A percentile compares a stretch with the other conserved stretches of the same genome.
Conservation (phyloP, 1,284 basidiomycete genomes). For the Ustilago xerochloae region DNA sequence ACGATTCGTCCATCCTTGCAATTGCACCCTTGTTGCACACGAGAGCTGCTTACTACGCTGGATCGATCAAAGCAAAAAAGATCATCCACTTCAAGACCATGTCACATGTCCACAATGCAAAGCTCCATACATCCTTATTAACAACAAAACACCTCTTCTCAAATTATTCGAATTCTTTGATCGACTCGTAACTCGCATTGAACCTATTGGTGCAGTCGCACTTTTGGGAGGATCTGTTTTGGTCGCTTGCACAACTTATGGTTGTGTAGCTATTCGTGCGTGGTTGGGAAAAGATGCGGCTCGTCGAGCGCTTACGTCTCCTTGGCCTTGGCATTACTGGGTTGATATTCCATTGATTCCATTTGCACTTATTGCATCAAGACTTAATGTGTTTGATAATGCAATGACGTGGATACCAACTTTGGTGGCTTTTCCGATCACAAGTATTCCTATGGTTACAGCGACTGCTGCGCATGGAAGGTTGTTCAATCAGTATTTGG, state of each 20-base stretch:
- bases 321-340: slow-evolving; percentile 63
- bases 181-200: slow-evolving; percentile 22
- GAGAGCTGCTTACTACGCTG: slow-evolving; percentile 56
- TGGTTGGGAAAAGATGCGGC: slow-evolving; percentile 51
- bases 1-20: slow-evolving; percentile 60
- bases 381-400: slow-evolving; percentile 55
- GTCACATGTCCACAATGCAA: slow-evolving; percentile 59
- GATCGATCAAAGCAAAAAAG: slow-evolving; percentile 50
- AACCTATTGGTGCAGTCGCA: slow-evolving; percentile 36
- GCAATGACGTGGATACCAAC: slow-evolving; percentile 60
- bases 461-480: slow-evolving; percentile 19
- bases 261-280: slow-evolving; percentile 53
- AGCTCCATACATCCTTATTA: slow-evolving; percentile 48
- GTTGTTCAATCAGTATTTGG: slow-evolving; percentile 23
- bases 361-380: slow-evolving; percentile 56
- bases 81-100: slow-evolving; percentile 27
- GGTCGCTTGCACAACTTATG: slow-evolving; percentile 50
- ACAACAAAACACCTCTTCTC: slow-evolving; percentile 45
- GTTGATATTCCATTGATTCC: slow-evolving; percentile 65
- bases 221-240: slow-evolving; percentile 39
- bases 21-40: slow-evolving; percentile 62
- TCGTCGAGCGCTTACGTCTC: slow-evolving; percentile 34
- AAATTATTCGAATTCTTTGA: slow-evolving; percentile 44
- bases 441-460: slow-evolving; percentile 22
- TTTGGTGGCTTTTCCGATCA: slow-evolving; percentile 51